These are phyloP conservation scores for Starmera stellimalicola DNA, from an alignment of 1,139 yeast species.

Conservation along the genomic window DNA sequence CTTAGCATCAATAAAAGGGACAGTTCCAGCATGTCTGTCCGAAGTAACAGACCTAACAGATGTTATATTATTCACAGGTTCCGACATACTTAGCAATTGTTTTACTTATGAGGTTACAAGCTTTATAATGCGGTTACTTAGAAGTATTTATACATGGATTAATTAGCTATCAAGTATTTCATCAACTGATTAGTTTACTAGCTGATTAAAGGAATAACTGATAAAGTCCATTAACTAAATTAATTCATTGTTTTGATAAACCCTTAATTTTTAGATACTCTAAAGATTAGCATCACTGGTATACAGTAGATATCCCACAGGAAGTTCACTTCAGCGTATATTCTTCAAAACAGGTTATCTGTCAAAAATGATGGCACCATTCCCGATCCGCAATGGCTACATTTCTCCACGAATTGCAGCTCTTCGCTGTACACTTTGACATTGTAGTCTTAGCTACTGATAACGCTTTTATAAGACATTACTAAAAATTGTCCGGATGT, in stretches of 20 bases:
- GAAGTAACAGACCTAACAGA: slow-evolving; percentile 2
- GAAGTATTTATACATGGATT: neutral
- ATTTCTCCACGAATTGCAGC: too few species aligned
- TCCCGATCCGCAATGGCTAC: too few species aligned
- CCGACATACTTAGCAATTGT: neutral
- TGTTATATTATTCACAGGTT: neutral
- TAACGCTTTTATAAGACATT: too few species aligned
- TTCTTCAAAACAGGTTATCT: too few species aligned
- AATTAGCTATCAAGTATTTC: neutral
- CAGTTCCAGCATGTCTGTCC: slow-evolving; percentile 1
- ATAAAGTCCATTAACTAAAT: neutral
- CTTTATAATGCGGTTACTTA: neutral
- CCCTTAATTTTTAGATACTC: too few species aligned
- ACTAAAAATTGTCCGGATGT: too few species aligned
- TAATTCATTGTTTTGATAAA: neutral
- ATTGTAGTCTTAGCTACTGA: too few species aligned
- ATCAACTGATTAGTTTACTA: neutral
- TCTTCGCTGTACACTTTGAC: too few species aligned
- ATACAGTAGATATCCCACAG: too few species aligned
- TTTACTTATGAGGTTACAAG: neutral
- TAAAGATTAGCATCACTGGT: too few species aligned
- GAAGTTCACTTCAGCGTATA: too few species aligned
- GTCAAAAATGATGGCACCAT: too few species aligned
- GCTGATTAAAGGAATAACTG: neutral
- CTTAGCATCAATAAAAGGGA: slow-evolving; percentile 3